These are phyloP conservation scores for Rhodotorula sp. DNA, from an alignment of 1,284 basidiomycete species.

Conservation along the genomic window DNA sequence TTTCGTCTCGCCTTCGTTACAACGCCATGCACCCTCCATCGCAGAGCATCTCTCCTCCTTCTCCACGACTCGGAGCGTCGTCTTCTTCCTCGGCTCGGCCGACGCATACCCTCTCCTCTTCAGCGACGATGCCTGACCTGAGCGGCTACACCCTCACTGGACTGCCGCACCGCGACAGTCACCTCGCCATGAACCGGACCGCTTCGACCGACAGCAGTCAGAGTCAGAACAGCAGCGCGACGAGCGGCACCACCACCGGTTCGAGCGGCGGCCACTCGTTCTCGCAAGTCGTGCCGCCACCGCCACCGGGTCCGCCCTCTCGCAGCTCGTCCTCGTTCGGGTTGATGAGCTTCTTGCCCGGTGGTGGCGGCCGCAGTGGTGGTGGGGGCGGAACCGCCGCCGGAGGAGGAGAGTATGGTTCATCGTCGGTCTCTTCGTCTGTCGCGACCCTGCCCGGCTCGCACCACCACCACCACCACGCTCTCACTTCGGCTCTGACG, in stretches of 20 bases:
- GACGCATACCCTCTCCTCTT: not conserved
- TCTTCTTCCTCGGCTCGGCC: not conserved
- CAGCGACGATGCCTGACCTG: conserved; percentile 24
- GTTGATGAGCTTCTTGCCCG: conserved; percentile 1
- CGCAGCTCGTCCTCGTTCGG: conserved; percentile 17
- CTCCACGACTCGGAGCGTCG: not conserved
- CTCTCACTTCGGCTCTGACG: not conserved
- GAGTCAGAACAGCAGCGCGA: not conserved
- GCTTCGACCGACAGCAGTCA: conserved; percentile 4
- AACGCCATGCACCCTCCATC: not conserved
- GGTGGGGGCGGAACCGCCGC: no score
- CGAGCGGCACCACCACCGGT: not conserved
- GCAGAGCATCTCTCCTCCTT: not conserved
- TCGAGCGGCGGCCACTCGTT: not conserved
- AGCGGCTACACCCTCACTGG: conserved; percentile 13
- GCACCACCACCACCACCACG: not conserved
- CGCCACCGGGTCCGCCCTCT: not conserved
- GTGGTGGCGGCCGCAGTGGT: not conserved
- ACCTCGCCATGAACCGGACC: conserved; percentile 2
- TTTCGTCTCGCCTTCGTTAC: not conserved
- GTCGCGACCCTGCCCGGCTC: not conserved
- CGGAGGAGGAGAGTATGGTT: no score
- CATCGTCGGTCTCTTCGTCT: not conserved
- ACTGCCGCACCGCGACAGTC: not conserved
- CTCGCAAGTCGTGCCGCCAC: not conserved